These are phyloP conservation scores for Trichosanthes cucumerina DNA, from an alignment of 306 rosid genomes.

Conservation along the genomic window DNA sequence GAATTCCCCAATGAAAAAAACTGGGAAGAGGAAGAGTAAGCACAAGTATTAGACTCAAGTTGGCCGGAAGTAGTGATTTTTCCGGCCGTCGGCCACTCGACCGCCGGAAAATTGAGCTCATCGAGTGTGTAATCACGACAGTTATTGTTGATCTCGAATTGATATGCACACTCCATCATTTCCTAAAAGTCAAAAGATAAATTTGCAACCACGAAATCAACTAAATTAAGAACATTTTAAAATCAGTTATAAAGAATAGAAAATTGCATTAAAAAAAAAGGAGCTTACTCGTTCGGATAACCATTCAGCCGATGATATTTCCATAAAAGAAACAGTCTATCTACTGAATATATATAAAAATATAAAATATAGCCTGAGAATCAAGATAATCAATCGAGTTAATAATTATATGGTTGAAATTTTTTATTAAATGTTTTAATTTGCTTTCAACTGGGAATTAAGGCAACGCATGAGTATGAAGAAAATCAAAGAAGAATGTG, in stretches of 20 bases:
- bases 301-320: conserved; percentile 28
- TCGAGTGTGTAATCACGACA: conserved; percentile 21
- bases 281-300: conserved; percentile 44
- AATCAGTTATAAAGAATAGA: not conserved
- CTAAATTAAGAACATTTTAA: not conserved
- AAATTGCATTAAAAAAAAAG: not conserved
- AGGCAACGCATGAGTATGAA: not conserved
- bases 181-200: conserved; percentile 1
- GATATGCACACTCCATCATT: conserved; percentile 20
- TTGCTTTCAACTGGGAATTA: not conserved
- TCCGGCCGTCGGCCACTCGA: not conserved
- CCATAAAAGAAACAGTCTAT: conserved; percentile 14
- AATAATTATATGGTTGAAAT: too few relatives aligned
- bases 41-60: conserved; percentile 7
- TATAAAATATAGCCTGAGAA: too few relatives aligned
- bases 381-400: too few relatives aligned
- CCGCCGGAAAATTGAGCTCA: conserved; percentile 18
- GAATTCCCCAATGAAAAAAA: conserved; percentile 46
- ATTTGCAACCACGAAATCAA: not conserved
- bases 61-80: conserved; percentile 17
- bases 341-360: too few relatives aligned
- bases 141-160: conserved; percentile 7
- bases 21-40: conserved; percentile 26
- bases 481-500: too few relatives aligned
- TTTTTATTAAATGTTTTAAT: not conserved